A percentile compares a stretch with the other conserved stretches of the same genome.
phyloP scores from a whole-genome alignment of 2,329 filamentous ascomycete species.

The Fusarium haematococcum region DNA sequence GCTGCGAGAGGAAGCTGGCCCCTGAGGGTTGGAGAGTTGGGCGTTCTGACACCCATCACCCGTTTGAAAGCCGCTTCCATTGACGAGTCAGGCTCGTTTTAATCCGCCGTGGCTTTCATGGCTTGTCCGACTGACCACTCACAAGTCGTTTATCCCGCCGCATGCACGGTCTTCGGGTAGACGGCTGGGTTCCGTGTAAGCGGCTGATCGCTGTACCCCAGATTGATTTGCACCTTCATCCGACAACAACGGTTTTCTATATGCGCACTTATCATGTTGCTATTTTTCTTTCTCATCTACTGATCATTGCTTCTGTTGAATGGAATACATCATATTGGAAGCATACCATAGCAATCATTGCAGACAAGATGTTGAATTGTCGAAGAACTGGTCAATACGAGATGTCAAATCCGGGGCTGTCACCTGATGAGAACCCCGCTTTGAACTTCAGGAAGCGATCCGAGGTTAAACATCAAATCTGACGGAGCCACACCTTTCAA shows the following conservation, averaged over 20 bases:
- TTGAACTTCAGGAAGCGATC: neutral
- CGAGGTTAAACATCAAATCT: neutral
- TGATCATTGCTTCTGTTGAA: neutral
- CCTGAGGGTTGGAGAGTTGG: neutral
- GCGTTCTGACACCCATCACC: neutral
- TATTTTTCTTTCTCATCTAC: neutral
- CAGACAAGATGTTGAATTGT: neutral
- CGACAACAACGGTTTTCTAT: neutral
- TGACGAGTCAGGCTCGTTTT: neutral
- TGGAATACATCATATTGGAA: neutral
- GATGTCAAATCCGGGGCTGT: neutral
- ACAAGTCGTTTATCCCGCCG: neutral
- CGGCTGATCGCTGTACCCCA: neutral
- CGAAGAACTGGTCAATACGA: neutral
- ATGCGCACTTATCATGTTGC: neutral
- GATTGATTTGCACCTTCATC: neutral
- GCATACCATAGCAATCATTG: neutral
- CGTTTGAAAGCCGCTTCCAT: neutral
- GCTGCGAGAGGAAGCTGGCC: neutral
- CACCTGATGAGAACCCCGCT: constrained; percentile 1
- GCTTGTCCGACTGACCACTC: neutral
- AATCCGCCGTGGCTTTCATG: neutral
- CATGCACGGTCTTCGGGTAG: neutral
- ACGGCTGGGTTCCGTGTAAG: neutral
- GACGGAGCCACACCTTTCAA: neutral